Base-by-base conservation (phyloP, 2,329 filamentous ascomycete genomes). In the Ceratocystis diversiconidia region DNA sequence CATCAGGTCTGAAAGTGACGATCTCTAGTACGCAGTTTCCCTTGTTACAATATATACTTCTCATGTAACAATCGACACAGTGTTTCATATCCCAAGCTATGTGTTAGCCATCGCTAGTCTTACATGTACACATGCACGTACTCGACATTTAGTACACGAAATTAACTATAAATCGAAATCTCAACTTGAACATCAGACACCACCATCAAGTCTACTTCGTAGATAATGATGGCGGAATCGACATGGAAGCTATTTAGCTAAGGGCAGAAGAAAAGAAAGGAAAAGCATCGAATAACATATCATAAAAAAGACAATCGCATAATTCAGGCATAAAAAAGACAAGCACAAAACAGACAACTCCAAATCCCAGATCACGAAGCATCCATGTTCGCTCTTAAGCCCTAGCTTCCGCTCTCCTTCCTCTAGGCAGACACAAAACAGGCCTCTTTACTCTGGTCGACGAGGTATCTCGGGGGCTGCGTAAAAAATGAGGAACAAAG, bases 241-340 rank as follows among this genome's bases (percentile, higher is more conserved):
- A 41, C 12, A 41, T 15, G 36, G 10, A 41, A 41, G 12, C 36
- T 41, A 41, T 15, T 5, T 41, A 59, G 10, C 55, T 32, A 17
- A 59, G 75, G 19, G 73, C 32, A 60, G 32, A 19, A 66, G 19
- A 60, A 30, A 43, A 59, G 41, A 61, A 43, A 61, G 17, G 17
- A 36, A 65, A 65, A 61, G 44, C 50, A 66, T 25, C n/a, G 64
- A 65, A 52, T 17, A 52, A 52, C 22, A 52, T 50, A 50, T 50
- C 50, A 67, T 25, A 43, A 61, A 57, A 32, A 25, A 25, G 30
- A 50, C 64, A 32, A 46, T 62, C 19, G 64, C 64, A 28, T 44
- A 52, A 65, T 30, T 61, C 65, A 28, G 36, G 62, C 50, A 59
- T 64, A 19, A 46, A 44, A 32, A 57, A 48, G 44, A 28, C 28